A percentile compares a stretch with the other conserved stretches of the same genome.
Conservation (phyloP, 352 stramenopile species). For the Globisporangium middletonii region DNA sequence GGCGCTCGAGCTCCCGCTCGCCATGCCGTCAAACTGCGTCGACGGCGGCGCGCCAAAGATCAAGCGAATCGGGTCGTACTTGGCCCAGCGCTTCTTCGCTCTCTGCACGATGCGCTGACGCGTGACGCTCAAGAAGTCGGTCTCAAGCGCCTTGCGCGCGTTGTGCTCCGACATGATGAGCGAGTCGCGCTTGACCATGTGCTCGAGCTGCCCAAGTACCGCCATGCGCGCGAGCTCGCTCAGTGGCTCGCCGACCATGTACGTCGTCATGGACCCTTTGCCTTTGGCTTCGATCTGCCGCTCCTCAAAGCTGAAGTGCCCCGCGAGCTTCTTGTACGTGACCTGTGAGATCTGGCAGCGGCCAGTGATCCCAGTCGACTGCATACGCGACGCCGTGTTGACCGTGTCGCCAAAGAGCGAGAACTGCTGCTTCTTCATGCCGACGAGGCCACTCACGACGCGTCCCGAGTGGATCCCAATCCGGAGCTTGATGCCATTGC, state of each 20-base stretch:
- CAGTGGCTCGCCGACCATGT: slow-evolving; percentile 68
- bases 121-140: slow-evolving; percentile 46
- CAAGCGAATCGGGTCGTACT: slow-evolving; percentile 51
- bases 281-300: slow-evolving; percentile 82
- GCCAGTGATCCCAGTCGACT: slow-evolving; percentile 79
- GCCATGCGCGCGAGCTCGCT: slow-evolving; percentile 57
- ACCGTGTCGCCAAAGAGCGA: slow-evolving; percentile 92
- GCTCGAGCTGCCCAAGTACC: slow-evolving; percentile 54
- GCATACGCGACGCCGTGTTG: slow-evolving; percentile 87
- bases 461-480: slow-evolving; percentile 89
- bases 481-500: slow-evolving; percentile 83
- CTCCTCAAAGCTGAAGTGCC: slow-evolving; percentile 74
- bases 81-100: slow-evolving; percentile 43
- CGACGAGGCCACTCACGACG: slow-evolving; percentile 85
- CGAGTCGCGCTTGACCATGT: slow-evolving; percentile 66
- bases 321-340: slow-evolving; percentile 75
- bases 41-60: slow-evolving; percentile 42
- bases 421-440: slow-evolving; percentile 91
- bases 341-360: slow-evolving; percentile 78
- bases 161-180: slow-evolving; percentile 41
- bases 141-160: slow-evolving; percentile 37
- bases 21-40: slow-evolving; percentile 19
- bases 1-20: slow-evolving; percentile 24
- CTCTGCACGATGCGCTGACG: slow-evolving; percentile 43
- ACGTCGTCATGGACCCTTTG: slow-evolving; percentile 82